phyloP scores from a whole-genome alignment of 139 green algal genomes.

The Yamagishiella unicocca region DNA sequence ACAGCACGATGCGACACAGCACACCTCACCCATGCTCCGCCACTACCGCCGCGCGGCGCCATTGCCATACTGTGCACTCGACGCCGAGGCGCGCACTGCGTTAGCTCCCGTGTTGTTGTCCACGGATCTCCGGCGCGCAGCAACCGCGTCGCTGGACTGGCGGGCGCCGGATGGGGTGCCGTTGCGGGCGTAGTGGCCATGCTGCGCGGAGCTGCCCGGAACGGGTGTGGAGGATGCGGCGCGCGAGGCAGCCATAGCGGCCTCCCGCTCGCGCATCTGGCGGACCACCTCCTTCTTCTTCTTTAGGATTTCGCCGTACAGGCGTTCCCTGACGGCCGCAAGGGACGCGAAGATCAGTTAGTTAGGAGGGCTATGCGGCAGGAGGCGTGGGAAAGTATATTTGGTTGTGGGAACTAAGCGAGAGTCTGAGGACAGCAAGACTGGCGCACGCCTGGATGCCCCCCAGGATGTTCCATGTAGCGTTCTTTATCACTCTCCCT shows the following conservation, averaged over 20 bases:
- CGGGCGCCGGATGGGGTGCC: neutral
- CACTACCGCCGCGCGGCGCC: neutral
- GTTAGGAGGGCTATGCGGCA: too few relatives aligned
- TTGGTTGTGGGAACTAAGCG: too few relatives aligned
- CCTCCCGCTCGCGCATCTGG: slow-evolving; percentile 72
- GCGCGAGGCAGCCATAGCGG: slow-evolving; percentile 34
- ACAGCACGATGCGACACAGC: too few relatives aligned
- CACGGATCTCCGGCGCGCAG: slow-evolving; percentile 9
- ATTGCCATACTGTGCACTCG: slow-evolving; percentile 1
- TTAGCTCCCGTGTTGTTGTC: neutral
- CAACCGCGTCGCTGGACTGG: neutral
- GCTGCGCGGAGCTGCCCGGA: neutral
- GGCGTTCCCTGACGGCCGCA: slow-evolving; percentile 85
- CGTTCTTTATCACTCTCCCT: too few relatives aligned
- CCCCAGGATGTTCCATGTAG: too few relatives aligned
- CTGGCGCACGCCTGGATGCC: too few relatives aligned
- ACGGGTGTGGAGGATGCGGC: slow-evolving; percentile 12
- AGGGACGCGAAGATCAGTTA: too few relatives aligned
- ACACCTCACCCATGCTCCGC: too few relatives aligned
- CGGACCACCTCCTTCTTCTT: slow-evolving; percentile 87
- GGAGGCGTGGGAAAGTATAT: too few relatives aligned
- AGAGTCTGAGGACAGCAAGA: too few relatives aligned
- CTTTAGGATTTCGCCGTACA: slow-evolving; percentile 92
- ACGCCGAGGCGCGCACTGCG: slow-evolving; percentile 2
- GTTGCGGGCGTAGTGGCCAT: neutral